phyloP scores from a whole-genome alignment of 805 yeast species.

The Barnettozyma siamensis region DNA sequence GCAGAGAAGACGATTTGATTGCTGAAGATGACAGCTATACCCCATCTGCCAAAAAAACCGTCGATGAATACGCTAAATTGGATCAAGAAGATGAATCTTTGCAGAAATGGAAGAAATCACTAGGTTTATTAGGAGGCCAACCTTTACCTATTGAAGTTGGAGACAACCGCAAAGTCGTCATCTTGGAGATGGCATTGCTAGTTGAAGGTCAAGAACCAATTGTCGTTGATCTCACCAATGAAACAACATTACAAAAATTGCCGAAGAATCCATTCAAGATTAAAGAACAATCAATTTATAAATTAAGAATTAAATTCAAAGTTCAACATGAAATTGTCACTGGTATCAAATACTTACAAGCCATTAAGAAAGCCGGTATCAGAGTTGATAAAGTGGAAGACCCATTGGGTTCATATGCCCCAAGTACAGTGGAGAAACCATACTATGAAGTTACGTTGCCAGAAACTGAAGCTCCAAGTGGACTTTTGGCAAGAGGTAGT shows the following conservation, averaged over 20 bases:
- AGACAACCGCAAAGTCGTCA: conserved; percentile 67
- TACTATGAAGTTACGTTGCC: conserved; percentile 58
- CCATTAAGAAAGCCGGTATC: conserved; percentile 81
- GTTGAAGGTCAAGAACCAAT: conserved; percentile 70
- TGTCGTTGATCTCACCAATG: conserved; percentile 60
- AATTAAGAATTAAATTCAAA: conserved; percentile 67
- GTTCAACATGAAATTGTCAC: conserved; percentile 90
- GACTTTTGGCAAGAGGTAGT: conserved; percentile 80
- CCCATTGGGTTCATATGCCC: conserved; percentile 88
- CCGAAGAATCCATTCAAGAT: conserved; percentile 66
- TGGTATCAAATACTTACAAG: conserved; percentile 81
- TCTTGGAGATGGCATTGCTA: conserved; percentile 65
- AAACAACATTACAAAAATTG: conserved; percentile 48
- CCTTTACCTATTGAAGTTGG: conserved; percentile 62
- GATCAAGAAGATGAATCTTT: conserved; percentile 90
- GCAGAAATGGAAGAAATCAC: conserved; percentile 85
- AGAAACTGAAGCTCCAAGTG: conserved; percentile 86
- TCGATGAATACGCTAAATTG: conserved; percentile 73
- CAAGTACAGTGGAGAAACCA: conserved; percentile 77
- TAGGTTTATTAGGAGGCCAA: conserved; percentile 64
- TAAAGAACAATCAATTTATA: conserved; percentile 73
- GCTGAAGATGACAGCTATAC: conserved; percentile 60
- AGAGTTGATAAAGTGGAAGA: conserved; percentile 82
- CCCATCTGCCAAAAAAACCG: conserved; percentile 57
- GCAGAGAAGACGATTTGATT: conserved; percentile 44